Evolutionary conservation across 2,329 filamentous ascomycete species (phyloP), one percentile per base, ranked within the genome.

Genomic region (Didymella arachidicola): DNA sequence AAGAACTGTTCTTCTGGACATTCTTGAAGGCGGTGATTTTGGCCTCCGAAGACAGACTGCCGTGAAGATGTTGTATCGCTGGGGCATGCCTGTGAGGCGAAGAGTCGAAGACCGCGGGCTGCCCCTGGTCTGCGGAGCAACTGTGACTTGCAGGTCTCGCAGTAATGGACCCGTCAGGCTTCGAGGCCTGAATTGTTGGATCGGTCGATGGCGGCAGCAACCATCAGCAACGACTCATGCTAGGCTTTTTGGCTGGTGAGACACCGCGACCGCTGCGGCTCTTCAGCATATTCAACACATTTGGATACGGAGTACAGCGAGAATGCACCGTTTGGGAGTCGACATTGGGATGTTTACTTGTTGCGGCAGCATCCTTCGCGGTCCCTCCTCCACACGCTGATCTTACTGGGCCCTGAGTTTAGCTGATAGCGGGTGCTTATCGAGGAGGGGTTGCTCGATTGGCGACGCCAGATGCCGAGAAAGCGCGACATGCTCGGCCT

Each of bases 341-440:
- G 59, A 64, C 42, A 43, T 39, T 45, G 56, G 59, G 49, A 50
- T 48, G 44, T 59, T 64, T 67, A 64, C 65, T 68, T 67, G 39
- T 67, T 68, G 53, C 60, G 56, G 56, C 50, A 59, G 50, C 56
- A 59, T 54, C 56, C 56, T 54, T 59, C 57, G 60, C 62, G 57
- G 58, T 57, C 48, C 55, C 64, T 68, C 67, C 59, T 68, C 67
- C 59, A 47, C 64, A 64, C 55, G 64, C 58, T 63, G 65, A 68
- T 68, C 60, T 46, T 56, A 53, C 54, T 53, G 52, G 57, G 48
- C 52, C 56, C 64, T 61, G 60, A 53, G 57, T 48, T 64, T 70
- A 73, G 66, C 59, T 65, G 68, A 66, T 68, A 64, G 69, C 68
- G 67, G 59, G 54, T 65, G 66, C 50, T 68, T 68, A 70, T 71